phyloP scores from a whole-genome alignment of 352 stramenopile species.

The Globisporangium spiculum region DNA sequence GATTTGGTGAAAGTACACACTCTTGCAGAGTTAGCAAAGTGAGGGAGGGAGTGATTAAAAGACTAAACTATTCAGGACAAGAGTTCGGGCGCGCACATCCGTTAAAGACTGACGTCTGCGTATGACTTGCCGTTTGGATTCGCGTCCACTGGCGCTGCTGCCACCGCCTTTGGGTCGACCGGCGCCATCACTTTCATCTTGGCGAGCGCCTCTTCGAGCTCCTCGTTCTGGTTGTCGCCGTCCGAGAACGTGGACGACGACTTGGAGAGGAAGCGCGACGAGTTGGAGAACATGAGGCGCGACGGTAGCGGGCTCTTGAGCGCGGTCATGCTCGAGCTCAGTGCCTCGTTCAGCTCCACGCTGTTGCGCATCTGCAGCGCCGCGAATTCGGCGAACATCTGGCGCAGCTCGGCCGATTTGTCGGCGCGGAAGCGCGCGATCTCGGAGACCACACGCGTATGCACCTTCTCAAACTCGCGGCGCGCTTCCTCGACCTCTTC shows the following conservation, averaged over 20 bases:
- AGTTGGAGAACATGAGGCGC: constrained; percentile 37
- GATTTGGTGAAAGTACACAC: constrained; percentile 2
- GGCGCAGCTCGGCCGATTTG: constrained; percentile 70
- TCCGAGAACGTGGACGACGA: constrained; percentile 36
- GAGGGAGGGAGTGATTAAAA: not conserved
- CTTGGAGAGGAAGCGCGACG: constrained; percentile 38
- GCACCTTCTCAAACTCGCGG: constrained; percentile 72
- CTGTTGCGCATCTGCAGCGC: constrained; percentile 49
- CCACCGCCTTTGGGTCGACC: constrained; percentile 17
- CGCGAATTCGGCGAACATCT: constrained; percentile 71
- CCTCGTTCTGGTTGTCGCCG: constrained; percentile 30
- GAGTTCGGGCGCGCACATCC: not conserved
- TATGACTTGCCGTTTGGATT: constrained; percentile 28
- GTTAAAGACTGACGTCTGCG: constrained; percentile 54
- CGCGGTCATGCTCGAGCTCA: constrained; percentile 37
- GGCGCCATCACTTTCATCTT: constrained; percentile 24
- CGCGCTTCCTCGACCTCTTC: constrained; percentile 64
- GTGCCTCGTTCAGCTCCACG: constrained; percentile 49
- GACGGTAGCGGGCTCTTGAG: constrained; percentile 44
- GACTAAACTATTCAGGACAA: constrained; percentile 8
- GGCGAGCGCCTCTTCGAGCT: constrained; percentile 21
- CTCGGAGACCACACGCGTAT: constrained; percentile 73
- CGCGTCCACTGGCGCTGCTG: constrained; percentile 19
- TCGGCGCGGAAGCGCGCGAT: constrained; percentile 68
- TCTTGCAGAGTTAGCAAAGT: not conserved